Evolutionary conservation across 208 protist genomes (phyloP), one percentile per base, ranked within the genome.

Genomic region (Acanthamoeba triangularis): DNA sequence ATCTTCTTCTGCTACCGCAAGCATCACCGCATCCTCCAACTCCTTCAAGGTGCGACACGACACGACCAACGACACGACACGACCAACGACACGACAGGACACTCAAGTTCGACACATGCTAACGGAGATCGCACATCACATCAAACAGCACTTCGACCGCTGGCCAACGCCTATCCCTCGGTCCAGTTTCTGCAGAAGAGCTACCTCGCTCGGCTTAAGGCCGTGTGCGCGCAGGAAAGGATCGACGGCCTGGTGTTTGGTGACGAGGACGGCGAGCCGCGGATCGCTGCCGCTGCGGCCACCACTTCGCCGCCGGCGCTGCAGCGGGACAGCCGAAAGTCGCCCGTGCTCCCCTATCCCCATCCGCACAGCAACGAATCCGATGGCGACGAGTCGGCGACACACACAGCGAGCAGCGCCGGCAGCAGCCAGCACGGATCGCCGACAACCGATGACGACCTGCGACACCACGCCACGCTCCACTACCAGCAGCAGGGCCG

Each of bases 141-240:
- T n/a, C n/a, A n/a, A n/a, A 16, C 69, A 78, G 69, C 69, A 23
- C 69, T 78, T 6, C 8, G 37, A 28, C 69, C 69, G 5, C 10
- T 78, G n/a, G 69, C 69, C 4, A 11, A n/a, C 5, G n/a, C 30
- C 18, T 78, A 13, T 41, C 69, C 69, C 16, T 78, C 69, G n/a
- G 69, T 78, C n/a, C 69, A 78, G 69, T 78, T 78, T 18, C 69
- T 78, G n/a, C 69, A 78, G 37, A 78, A 44, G 69, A 78, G 69
- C 69, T 78, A 78, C 37, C 11, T 78, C 69, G 69, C 16, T 8
- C 11, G 18, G 33, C 69, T 78, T 10, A 78, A 78, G 69, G 30
- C 69, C 13, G 37, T 78, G 30, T 33, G 28, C 10, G 13, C 59
- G 59, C 59, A 5, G 59, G 59, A 16, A 28, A 25, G 59, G 59